A percentile compares a stretch with the other conserved stretches of the same genome.
Evolutionary conservation across 1,139 yeast species (phyloP).

Genomic region (Zygosaccharomyces sapae): DNA sequence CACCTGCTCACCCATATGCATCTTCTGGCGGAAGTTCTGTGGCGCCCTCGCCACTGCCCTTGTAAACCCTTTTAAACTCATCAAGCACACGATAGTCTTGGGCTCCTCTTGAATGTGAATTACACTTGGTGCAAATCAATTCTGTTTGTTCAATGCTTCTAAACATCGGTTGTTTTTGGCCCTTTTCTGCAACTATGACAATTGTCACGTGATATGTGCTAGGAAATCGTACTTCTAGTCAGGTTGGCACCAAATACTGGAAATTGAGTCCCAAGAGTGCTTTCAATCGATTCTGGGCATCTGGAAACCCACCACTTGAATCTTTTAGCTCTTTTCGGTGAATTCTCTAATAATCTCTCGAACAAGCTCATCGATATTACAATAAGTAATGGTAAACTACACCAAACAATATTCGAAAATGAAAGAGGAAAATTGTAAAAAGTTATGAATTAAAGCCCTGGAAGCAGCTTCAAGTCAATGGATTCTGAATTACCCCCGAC

Average conservation of each 20-base stretch:
- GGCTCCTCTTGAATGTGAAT: not conserved
- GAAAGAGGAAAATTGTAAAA: not conserved
- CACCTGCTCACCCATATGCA: slow-evolving; percentile 82
- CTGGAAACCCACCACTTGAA: not conserved
- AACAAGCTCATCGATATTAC: not conserved
- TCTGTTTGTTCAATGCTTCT: not conserved
- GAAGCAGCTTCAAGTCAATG: slow-evolving; percentile 1
- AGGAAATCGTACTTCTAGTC: not conserved
- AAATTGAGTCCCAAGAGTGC: not conserved
- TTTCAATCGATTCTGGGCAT: not conserved
- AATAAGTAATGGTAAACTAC: not conserved
- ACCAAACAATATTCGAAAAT: not conserved
- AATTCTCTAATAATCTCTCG: not conserved
- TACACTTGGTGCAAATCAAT: not conserved
- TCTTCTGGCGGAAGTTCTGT: slow-evolving; percentile 68
- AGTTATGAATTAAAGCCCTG: not conserved
- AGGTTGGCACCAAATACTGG: not conserved
- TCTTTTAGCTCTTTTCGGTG: not conserved
- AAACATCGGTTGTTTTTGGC: not conserved
- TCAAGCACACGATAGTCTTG: slow-evolving; percentile 27
- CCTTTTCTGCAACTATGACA: slow-evolving; percentile 1
- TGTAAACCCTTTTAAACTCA: slow-evolving; percentile 93
- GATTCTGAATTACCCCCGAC: slow-evolving; percentile 2
- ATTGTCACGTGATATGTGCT: slow-evolving; percentile 1
- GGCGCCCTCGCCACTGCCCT: slow-evolving; percentile 86